These are phyloP conservation scores for Suhomyces anneliseae DNA, from an alignment of 1,139 yeast species.

Conservation along the genomic window DNA sequence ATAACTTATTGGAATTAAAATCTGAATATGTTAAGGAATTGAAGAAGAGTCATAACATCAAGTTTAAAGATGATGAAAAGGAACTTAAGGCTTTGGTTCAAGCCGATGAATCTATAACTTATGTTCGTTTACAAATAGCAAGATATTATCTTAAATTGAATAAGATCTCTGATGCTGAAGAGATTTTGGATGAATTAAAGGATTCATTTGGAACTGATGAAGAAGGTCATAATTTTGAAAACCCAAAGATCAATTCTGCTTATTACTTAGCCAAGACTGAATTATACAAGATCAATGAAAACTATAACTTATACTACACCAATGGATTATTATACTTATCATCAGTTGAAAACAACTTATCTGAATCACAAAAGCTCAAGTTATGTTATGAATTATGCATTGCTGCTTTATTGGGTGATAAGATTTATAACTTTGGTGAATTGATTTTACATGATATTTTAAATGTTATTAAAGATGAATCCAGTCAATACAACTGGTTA, in stretches of 20 bases:
- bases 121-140: constrained; percentile 76
- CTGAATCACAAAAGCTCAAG: constrained; percentile 22
- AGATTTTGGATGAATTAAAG: constrained; percentile 62
- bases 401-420: constrained; percentile 88
- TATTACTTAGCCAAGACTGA: constrained; percentile 81
- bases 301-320: constrained; percentile 78
- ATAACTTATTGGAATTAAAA: constrained; percentile 54
- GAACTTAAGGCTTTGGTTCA: constrained; percentile 38
- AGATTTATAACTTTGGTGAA: constrained; percentile 94
- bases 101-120: constrained; percentile 50
- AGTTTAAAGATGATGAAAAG: constrained; percentile 27
- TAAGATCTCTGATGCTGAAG: constrained; percentile 64
- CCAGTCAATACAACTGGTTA: constrained; percentile 67
- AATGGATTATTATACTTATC: constrained; percentile 55
- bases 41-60: constrained; percentile 25
- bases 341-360: constrained; percentile 41
- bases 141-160: constrained; percentile 62
- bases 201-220: constrained; percentile 38
- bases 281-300: constrained; percentile 69
- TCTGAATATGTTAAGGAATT: constrained; percentile 44
- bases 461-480: constrained; percentile 44
- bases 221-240: constrained; percentile 49
- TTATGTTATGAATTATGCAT: constrained; percentile 81
- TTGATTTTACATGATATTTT: constrained; percentile 86
- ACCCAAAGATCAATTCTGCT: constrained; percentile 75